Base-by-base conservation (phyloP, 495 filamentous ascomycete species). In the Tuber magnatum region DNA sequence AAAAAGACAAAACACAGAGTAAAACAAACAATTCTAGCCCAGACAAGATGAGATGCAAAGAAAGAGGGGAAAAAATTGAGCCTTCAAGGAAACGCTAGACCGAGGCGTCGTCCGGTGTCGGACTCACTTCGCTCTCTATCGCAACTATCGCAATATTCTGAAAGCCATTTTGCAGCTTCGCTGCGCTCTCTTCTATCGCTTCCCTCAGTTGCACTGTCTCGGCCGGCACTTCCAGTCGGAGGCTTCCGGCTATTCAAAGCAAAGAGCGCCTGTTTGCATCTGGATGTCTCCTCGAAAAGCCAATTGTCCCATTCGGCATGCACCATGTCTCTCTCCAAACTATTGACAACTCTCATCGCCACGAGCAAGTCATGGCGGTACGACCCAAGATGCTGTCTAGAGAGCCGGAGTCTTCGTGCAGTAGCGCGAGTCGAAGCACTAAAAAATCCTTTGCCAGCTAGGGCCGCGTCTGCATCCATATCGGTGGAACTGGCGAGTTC, bases 301-400 rank as follows among this genome's bases (percentile, higher is more conserved):
- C 94, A 98, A 61, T 91, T 91, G 84, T 96, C 94, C 91, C 92
- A 99, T 85, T 97, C 94, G 3, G 89, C 90, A 73, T 88, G 86
- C 74, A 98, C 77, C 81, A 96, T 90, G 82, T 97, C 94, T 71
- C 86, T 84, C 85, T 99, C 95, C 16, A 98, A 89, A 68, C 87
- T 90, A 82, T 98, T 97, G 71, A 99, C 90, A 5, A 97, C 88
- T 9, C 94, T 90, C 84, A 98, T 88, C 24, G 94, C 93, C 8
- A 99, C 94, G 2, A 98, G 85, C 35, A 98, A 86, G 80, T 98
- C 93, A 81, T 99, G 93, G n/a, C 95, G 88, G 83, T 97, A 94
- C 20, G 88, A 84, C 16, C 91, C 95, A 3, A 99, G 88, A 46
- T 90, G 87, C 84, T 96, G 91, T 9, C 94, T 87, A 22, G 93